A percentile compares a stretch with the other conserved stretches of the same genome.
These are phyloP conservation scores for Coemansia sp. DNA, from an alignment of 192 early-diverging fungal genomes.

Conservation along the genomic window DNA sequence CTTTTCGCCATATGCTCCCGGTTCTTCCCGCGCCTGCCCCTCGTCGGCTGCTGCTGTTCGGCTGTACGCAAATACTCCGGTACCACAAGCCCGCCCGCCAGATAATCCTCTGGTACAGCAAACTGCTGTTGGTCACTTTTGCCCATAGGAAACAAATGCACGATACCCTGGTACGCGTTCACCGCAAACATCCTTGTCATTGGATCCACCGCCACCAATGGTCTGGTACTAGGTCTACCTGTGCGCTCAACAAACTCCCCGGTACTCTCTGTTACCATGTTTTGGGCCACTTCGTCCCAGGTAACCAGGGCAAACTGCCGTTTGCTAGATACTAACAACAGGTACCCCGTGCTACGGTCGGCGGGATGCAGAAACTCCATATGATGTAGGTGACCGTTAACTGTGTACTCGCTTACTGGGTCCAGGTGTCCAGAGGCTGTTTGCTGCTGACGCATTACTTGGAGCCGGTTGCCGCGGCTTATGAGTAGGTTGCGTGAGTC, in stretches of 20 bases:
- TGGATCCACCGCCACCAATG: conserved; percentile 62
- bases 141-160: conserved; percentile 64
- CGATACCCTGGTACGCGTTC: conserved; percentile 66
- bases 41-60: not conserved
- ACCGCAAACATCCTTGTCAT: conserved; percentile 56
- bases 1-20: conserved; percentile 22
- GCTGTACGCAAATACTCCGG: conserved; percentile 21
- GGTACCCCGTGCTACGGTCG: conserved; percentile 57
- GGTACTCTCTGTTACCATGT: conserved; percentile 64
- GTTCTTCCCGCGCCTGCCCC: conserved; percentile 28
- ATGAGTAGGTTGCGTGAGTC: conserved; percentile 71
- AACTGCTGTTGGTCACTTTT: conserved; percentile 21
- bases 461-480: conserved; percentile 57
- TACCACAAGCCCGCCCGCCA: conserved; percentile 13
- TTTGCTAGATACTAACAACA: conserved; percentile 69
- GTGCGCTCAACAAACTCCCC: conserved; percentile 63
- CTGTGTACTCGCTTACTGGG: conserved; percentile 57
- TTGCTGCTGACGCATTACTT: conserved; percentile 44
- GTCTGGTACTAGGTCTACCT: conserved; percentile 57
- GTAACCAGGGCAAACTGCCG: conserved; percentile 70
- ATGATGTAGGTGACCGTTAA: conserved; percentile 70
- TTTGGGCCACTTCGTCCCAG: conserved; percentile 56
- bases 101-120: conserved; percentile 15
- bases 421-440: conserved; percentile 56
- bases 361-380: conserved; percentile 47